phyloP scores from a whole-genome alignment of 257 asterid genomes.

The Craterostigma plantagineum region DNA sequence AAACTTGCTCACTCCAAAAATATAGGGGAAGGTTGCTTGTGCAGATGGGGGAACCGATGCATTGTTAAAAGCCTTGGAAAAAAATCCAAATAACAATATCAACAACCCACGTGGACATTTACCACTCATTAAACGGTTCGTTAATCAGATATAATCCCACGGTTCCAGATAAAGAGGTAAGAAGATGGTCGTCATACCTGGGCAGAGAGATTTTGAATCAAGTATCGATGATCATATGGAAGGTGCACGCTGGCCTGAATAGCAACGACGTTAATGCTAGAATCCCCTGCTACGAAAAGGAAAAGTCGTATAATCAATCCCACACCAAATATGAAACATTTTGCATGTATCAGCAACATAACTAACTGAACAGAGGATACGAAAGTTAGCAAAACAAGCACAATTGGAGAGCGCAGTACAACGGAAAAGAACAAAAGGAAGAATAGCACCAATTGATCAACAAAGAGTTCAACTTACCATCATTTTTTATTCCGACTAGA shows the following conservation, averaged over 20 bases:
- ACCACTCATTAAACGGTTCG: too few relatives aligned
- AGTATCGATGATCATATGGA: conserved; percentile 56
- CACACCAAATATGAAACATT: too few relatives aligned
- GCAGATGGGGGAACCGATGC: conserved; percentile 87
- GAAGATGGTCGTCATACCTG: conserved; percentile 28
- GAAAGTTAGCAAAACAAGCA: too few relatives aligned
- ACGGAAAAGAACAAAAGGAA: too few relatives aligned
- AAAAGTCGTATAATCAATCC: too few relatives aligned
- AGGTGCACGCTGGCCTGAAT: conserved; percentile 87
- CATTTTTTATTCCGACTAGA: conserved; percentile 77
- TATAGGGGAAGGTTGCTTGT: conserved; percentile 84
- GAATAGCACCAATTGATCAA: too few relatives aligned
- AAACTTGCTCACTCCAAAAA: conserved; percentile 86
- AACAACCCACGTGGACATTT: too few relatives aligned
- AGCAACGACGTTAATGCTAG: conserved; percentile 46
- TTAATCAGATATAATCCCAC: too few relatives aligned
- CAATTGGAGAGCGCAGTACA: too few relatives aligned
- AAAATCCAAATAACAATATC: neutral
- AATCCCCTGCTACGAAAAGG: conserved; percentile 38
- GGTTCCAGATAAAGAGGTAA: too few relatives aligned
- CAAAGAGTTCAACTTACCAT: conserved; percentile 29
- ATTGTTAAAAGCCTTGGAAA: conserved; percentile 51
- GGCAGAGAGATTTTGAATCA: conserved; percentile 75
- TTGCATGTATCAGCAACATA: too few relatives aligned
- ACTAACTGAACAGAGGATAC: too few relatives aligned